phyloP scores from a whole-genome alignment of 2,329 filamentous ascomycete species.

The Claviceps pazoutovae region DNA sequence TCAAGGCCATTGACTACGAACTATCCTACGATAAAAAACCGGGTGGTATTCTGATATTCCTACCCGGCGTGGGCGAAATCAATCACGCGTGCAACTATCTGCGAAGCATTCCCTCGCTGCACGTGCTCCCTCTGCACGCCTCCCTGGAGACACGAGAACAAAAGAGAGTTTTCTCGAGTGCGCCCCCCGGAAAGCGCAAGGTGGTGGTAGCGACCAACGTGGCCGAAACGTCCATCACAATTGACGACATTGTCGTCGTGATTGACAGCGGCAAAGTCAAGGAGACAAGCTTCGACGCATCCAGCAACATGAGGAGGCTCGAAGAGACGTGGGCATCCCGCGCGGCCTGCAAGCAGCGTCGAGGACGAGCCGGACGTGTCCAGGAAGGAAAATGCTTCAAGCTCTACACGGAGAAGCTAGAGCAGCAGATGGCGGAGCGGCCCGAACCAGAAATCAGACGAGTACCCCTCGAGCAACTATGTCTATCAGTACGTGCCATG shows the following conservation, averaged over 20 bases:
- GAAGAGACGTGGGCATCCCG: constrained; percentile 91
- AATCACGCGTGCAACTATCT: constrained; percentile 62
- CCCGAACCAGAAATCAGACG: constrained; percentile 89
- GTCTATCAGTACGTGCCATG: constrained; percentile 90
- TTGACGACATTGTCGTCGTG: constrained; percentile 91
- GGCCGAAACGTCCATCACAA: constrained; percentile 95
- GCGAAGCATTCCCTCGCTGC: constrained; percentile 44
- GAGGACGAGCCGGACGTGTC: constrained; percentile 86
- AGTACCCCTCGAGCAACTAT: constrained; percentile 87
- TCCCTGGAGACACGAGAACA: constrained; percentile 83
- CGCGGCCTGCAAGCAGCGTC: constrained; percentile 86
- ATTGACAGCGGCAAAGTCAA: constrained; percentile 94
- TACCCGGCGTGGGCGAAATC: constrained; percentile 87
- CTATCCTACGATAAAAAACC: constrained; percentile 47
- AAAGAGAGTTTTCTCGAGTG: constrained; percentile 63
- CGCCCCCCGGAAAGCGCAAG: constrained; percentile 73
- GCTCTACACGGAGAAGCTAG: constrained; percentile 76
- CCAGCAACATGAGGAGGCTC: constrained; percentile 86
- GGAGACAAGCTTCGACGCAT: constrained; percentile 84
- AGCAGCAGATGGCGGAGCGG: constrained; percentile 72
- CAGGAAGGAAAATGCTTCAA: constrained; percentile 89
- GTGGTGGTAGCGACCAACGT: constrained; percentile 93
- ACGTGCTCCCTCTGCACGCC: constrained; percentile 81
- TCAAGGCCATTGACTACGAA: constrained; percentile 67
- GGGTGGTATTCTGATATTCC: constrained; percentile 88